phyloP scores from a whole-genome alignment of 805 yeast genomes.

The Ogataea saltuana region DNA sequence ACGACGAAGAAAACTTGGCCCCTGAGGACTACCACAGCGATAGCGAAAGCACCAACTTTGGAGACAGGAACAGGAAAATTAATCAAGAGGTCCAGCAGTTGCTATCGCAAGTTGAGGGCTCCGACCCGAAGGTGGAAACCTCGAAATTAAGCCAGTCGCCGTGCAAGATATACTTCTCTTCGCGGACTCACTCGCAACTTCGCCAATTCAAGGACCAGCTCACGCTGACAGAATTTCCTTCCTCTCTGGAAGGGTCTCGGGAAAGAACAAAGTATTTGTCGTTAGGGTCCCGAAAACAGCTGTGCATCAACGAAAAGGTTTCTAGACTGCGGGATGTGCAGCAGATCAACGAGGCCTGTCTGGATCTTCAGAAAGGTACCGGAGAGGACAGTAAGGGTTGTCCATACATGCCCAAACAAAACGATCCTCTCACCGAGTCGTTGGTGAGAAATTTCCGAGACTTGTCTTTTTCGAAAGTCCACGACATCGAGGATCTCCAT shows the following conservation, averaged over 20 bases:
- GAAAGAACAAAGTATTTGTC: constrained; percentile 71
- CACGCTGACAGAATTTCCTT: constrained; percentile 58
- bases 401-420: constrained; percentile 40
- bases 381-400: constrained; percentile 36
- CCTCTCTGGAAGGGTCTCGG: constrained; percentile 46
- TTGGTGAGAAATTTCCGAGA: constrained; percentile 51
- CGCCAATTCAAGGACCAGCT: constrained; percentile 78
- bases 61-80: constrained; percentile 37
- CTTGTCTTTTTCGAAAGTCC: constrained; percentile 52
- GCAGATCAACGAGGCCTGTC: constrained; percentile 77
- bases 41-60: constrained; percentile 14
- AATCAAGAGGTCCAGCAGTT: constrained; percentile 50
- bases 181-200: constrained; percentile 90
- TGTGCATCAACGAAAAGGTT: constrained; percentile 74
- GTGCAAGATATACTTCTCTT: constrained; percentile 63
- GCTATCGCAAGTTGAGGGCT: constrained; percentile 43
- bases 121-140: constrained; percentile 20
- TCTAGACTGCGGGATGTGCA: constrained; percentile 46
- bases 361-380: constrained; percentile 61
- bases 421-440: constrained; percentile 34
- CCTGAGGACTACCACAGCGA: constrained; percentile 43
- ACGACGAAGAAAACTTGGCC: constrained; percentile 12
- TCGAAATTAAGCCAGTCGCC: constrained; percentile 35
- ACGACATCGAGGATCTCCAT: constrained; percentile 80
- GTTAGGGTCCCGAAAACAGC: constrained; percentile 79